Conservation (phyloP, 805 yeast genomes). For the Kluyveromyces starmeri region DNA sequence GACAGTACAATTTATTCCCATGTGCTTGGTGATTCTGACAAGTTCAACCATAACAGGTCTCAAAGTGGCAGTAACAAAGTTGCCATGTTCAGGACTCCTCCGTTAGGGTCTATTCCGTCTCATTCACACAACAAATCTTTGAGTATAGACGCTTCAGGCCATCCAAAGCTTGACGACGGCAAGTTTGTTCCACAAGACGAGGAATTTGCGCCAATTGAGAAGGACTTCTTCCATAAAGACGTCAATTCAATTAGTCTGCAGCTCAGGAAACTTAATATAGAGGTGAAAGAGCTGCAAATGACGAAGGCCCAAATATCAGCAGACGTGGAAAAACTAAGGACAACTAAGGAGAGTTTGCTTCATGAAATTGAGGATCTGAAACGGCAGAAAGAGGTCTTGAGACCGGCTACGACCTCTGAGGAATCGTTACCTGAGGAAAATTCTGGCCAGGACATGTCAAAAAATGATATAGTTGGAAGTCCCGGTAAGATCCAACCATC, state of each 20-base stretch:
- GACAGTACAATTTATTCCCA: slow-evolving; percentile 18
- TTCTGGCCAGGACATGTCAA: slow-evolving; percentile 1
- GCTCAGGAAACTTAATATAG: slow-evolving; percentile 34
- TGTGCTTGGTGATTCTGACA: not conserved
- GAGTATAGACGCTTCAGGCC: not conserved
- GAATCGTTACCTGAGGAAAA: slow-evolving; percentile 13
- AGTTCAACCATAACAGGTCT: slow-evolving; percentile 12
- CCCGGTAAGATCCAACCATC: slow-evolving; percentile 13
- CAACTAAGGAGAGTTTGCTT: slow-evolving; percentile 38
- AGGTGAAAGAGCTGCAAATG: slow-evolving; percentile 34
- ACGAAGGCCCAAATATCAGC: slow-evolving; percentile 36
- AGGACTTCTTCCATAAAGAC: slow-evolving; percentile 14
- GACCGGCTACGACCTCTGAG: slow-evolving; percentile 6
- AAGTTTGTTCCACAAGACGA: slow-evolving; percentile 7
- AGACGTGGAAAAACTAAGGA: slow-evolving; percentile 45
- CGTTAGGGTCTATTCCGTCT: slow-evolving; percentile 10
- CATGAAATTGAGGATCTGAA: slow-evolving; percentile 35
- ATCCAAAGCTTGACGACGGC: slow-evolving; percentile 2
- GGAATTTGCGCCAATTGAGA: slow-evolving; percentile 7
- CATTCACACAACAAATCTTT: slow-evolving; percentile 3
- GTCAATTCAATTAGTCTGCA: slow-evolving; percentile 27
- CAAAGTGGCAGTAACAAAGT: slow-evolving; percentile 15
- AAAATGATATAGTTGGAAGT: not conserved
- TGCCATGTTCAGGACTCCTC: slow-evolving; percentile 21
- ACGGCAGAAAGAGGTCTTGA: slow-evolving; percentile 9